A percentile compares a stretch with the other conserved stretches of the same genome.
Conservation (phyloP, 805 yeast species). For the Saccharomyces cerevisiae region DNA sequence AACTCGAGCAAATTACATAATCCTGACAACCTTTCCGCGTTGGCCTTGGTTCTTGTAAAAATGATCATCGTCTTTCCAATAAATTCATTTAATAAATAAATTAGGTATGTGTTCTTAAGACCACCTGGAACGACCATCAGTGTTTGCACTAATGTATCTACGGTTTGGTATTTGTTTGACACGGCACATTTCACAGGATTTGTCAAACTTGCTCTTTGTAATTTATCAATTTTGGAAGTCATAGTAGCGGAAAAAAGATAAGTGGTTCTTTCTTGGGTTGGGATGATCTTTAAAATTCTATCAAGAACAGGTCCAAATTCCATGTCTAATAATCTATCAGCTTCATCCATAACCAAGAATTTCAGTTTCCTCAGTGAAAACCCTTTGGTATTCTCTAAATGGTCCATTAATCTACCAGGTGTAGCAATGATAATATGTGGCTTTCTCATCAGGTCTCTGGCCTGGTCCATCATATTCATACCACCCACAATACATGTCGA, state of each 20-base stretch:
- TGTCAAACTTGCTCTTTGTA: slow-evolving; percentile 83
- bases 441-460: slow-evolving; percentile 83
- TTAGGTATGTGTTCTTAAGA: slow-evolving; percentile 77
- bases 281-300: slow-evolving; percentile 74
- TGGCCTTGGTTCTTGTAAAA: slow-evolving; percentile 91
- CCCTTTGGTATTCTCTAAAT: slow-evolving; percentile 85
- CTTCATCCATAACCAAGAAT: slow-evolving; percentile 91
- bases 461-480: slow-evolving; percentile 97
- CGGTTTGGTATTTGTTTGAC: slow-evolving; percentile 82
- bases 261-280: slow-evolving; percentile 70
- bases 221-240: slow-evolving; percentile 88
- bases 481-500: slow-evolving; percentile 91
- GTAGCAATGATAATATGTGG: slow-evolving; percentile 95
- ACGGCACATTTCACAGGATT: slow-evolving; percentile 91
- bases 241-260: slow-evolving; percentile 93
- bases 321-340: slow-evolving; percentile 90
- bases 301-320: slow-evolving; percentile 94
- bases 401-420: slow-evolving; percentile 91
- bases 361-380: slow-evolving; percentile 71
- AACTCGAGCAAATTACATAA: slow-evolving; percentile 76
- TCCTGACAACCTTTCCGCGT: slow-evolving; percentile 83
- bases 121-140: slow-evolving; percentile 90
- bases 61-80: slow-evolving; percentile 81
- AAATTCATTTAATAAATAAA: slow-evolving; percentile 74
- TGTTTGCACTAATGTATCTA: slow-evolving; percentile 83